Evolutionary conservation across 1,284 basidiomycete genomes (phyloP), one percentile per base, ranked within the genome.

Genomic region (Pseudozyma hubeiensis): DNA sequence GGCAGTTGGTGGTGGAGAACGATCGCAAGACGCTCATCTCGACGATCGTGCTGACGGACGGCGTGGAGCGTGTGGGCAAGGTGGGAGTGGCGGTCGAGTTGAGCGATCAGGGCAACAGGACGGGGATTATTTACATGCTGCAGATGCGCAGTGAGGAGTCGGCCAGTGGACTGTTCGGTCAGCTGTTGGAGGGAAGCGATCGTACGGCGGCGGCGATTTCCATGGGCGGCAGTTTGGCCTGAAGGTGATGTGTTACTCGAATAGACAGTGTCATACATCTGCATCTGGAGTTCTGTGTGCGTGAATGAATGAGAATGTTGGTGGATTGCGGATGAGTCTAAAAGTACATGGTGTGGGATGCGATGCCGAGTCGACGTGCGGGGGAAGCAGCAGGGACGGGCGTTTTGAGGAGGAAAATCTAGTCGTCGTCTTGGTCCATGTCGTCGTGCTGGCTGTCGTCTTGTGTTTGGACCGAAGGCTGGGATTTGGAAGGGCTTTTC

Each of bases 91-190:
- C 97, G 37, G 91, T 99, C 64, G 96, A 99, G 86, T 86, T 99
- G 61, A 96, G 93, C 81, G 93, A 97, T 85, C 88, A 90, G 53
- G 96, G 96, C 7, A 85, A 89, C 57, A 89, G 94, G 61, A 97
- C 95, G n/a, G 97, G 97, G 11, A 91, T 98, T 82, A 88, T 99
- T 60, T 98, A 99, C 84, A 97, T 99, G 96, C 90, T 99, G 57
- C 83, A 86, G 81, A 81, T 86, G 78, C 84, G 85, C 75, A 96
- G 92, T 84, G 97, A 99, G 85, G 89, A 89, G 58, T 90, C 91
- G 13, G 94, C 96, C 8, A 88, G 88, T 16, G 93, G 91, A 2
- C 85, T 99, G 56, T 97, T 94, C 84, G 91, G 93, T 77, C 91
- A 90, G 84, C 87, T 99, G 77, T 86, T 99, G 33, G 90, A 89